Percentiles rank a stretch among this genome's conserved stretches.
Conservation (phyloP, 352 stramenopile genomes). For the Phytophthora crassamura region DNA sequence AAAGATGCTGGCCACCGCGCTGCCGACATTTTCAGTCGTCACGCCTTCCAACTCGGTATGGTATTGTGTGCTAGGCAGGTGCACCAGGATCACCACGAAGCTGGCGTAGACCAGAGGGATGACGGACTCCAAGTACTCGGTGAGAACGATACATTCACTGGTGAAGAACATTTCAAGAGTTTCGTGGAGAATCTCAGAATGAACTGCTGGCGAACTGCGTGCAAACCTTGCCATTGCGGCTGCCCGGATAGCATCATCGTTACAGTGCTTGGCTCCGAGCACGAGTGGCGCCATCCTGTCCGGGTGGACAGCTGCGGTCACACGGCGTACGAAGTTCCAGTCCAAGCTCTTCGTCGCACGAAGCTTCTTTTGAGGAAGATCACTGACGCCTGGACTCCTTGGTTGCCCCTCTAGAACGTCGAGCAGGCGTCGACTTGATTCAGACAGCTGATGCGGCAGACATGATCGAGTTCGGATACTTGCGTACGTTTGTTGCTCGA, state of each 20-base stretch:
- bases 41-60: conserved; percentile 22
- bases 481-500: neutral
- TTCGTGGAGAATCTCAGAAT: conserved; percentile 3
- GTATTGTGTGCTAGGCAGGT: conserved; percentile 37
- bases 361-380: no score
- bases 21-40: conserved; percentile 8
- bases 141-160: conserved; percentile 33
- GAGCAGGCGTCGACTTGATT: neutral
- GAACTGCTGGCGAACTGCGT: neutral
- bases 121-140: conserved; percentile 41
- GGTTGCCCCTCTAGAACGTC: neutral
- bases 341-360: no score
- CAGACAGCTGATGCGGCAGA: conserved; percentile 1
- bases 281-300: no score
- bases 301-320: no score
- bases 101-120: conserved; percentile 35
- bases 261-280: no score
- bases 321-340: no score
- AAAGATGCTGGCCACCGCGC: conserved; percentile 5
- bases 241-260: neutral
- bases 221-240: no score
- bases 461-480: conserved; percentile 2
- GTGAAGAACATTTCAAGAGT: conserved; percentile 23
- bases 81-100: conserved; percentile 16
- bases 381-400: no score